These are phyloP conservation scores for Phialemonium atrogriseum DNA, from an alignment of 2,329 filamentous ascomycete species.

Conservation along the genomic window DNA sequence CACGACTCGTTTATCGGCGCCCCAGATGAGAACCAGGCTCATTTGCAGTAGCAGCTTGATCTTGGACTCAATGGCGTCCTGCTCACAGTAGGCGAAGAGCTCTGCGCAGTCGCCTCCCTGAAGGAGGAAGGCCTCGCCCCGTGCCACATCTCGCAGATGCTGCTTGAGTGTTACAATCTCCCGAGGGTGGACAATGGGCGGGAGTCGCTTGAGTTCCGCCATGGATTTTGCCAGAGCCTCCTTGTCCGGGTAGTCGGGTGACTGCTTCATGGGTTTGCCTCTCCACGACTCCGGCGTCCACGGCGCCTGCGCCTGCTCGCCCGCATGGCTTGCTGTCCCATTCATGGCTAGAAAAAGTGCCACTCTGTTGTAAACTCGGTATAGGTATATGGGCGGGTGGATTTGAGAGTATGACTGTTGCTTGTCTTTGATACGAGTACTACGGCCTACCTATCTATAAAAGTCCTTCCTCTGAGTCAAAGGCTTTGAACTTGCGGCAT, in stretches of 20 bases:
- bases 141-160: slow-evolving; percentile 74
- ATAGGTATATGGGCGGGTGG: neutral
- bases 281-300: slow-evolving; percentile 66
- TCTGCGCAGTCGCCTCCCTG: slow-evolving; percentile 97
- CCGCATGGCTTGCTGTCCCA: slow-evolving; percentile 4
- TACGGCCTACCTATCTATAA: no score
- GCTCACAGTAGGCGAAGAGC: slow-evolving; percentile 92
- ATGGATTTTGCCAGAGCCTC: slow-evolving; percentile 50
- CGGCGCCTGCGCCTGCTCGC: no score
- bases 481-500: no score
- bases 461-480: no score
- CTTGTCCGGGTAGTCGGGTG: slow-evolving; percentile 59
- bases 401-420: no score
- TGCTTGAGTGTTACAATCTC: slow-evolving; percentile 76
- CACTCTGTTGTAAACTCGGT: no score
- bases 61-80: slow-evolving; percentile 85
- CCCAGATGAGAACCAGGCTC: slow-evolving; percentile 93
- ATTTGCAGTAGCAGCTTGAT: slow-evolving; percentile 96
- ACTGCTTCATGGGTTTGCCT: slow-evolving; percentile 70
- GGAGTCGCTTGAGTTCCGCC: slow-evolving; percentile 57
- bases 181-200: slow-evolving; percentile 69
- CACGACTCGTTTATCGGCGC: slow-evolving; percentile 71
- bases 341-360: no score
- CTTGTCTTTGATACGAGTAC: no score
- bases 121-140: slow-evolving; percentile 85